These are phyloP conservation scores for Gymnopilus junonius DNA, from an alignment of 768 basidiomycete genomes.

Conservation along the genomic window DNA sequence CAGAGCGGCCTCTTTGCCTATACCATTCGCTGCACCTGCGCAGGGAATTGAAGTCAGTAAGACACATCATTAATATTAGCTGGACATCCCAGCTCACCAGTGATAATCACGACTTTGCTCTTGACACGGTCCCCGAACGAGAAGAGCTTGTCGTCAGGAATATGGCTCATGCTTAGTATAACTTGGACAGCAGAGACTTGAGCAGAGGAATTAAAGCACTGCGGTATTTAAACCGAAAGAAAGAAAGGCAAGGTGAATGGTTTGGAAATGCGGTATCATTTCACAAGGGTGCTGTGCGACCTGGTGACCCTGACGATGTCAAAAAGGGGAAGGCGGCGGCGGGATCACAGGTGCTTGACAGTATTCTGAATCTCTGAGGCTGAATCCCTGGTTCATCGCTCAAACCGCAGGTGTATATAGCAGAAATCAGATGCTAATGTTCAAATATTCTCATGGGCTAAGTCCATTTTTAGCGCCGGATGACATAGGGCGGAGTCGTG, in stretches of 20 bases:
- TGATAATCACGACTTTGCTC: slow-evolving; percentile 56
- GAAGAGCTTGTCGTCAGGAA: slow-evolving; percentile 52
- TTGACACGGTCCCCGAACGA: slow-evolving; percentile 42
- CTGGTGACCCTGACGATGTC: background rate
- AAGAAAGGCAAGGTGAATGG: background rate
- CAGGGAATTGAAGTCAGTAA: background rate
- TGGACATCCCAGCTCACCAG: no score
- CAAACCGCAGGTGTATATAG: no score
- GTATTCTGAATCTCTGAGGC: no score
- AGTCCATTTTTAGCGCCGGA: background rate
- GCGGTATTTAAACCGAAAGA: background rate
- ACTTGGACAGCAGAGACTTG: background rate
- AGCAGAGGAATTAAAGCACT: background rate
- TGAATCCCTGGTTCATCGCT: no score
- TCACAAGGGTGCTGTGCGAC: background rate
- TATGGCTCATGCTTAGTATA: slow-evolving; percentile 39
- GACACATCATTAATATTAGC: no score
- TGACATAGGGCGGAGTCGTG: background rate
- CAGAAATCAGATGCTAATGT: background rate
- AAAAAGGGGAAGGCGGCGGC: no score
- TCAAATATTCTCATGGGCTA: background rate
- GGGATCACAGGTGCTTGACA: no score
- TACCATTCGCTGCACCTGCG: slow-evolving; percentile 55
- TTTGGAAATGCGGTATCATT: background rate
- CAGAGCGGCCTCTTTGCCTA: slow-evolving; percentile 55